A percentile compares a stretch with the other conserved stretches of the same genome.
Evolutionary conservation across 2,329 filamentous ascomycete genomes (phyloP).

Genomic region (Penicillium sp.): DNA sequence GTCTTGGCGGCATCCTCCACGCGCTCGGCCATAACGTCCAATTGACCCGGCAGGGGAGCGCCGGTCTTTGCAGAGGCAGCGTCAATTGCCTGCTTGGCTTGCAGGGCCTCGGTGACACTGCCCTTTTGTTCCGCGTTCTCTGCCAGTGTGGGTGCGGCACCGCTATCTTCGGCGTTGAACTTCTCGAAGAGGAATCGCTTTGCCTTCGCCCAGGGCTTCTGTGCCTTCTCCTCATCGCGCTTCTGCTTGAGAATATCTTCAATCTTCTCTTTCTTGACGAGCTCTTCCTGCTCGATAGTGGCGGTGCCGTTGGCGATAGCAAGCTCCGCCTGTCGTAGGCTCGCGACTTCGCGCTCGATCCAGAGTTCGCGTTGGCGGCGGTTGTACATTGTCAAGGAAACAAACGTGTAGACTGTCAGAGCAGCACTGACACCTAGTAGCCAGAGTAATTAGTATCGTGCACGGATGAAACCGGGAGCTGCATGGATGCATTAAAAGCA

Average conservation of each 20-base stretch:
- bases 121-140: conserved; percentile 17
- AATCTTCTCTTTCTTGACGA: conserved; percentile 48
- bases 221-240: conserved; percentile 41
- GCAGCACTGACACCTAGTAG: conserved; percentile 58
- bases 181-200: conserved; percentile 43
- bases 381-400: conserved; percentile 69
- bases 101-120: conserved; percentile 37
- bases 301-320: conserved; percentile 45
- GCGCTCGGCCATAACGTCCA: conserved; percentile 39
- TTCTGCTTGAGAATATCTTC: conserved; percentile 44
- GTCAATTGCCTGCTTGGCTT: conserved; percentile 38
- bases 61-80: conserved; percentile 25
- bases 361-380: conserved; percentile 64
- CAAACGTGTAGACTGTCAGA: conserved; percentile 64
- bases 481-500: not conserved
- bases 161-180: conserved; percentile 38
- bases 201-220: conserved; percentile 40
- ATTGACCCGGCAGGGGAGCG: conserved; percentile 25
- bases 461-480: not conserved
- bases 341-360: conserved; percentile 52
- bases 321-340: conserved; percentile 43
- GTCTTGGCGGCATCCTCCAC: conserved; percentile 39
- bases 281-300: conserved; percentile 43
- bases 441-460: not conserved
- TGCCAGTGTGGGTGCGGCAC: conserved; percentile 8